Conservation (phyloP, 1,284 basidiomycete genomes). For the Sanghuangporus baumii region DNA sequence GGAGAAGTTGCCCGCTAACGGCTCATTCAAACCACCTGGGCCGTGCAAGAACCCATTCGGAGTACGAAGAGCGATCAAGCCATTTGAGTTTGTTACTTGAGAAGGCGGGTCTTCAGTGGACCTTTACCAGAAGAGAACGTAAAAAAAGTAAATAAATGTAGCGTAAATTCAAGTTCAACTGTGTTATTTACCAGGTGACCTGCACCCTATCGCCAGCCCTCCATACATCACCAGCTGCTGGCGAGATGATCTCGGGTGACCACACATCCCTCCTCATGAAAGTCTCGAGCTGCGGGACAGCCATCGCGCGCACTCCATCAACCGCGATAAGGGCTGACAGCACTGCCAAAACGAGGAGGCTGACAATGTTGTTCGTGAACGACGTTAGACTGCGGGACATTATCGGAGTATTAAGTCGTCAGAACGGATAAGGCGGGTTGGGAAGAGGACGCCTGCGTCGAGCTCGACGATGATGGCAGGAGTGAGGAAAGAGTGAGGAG, state of each 20-base stretch:
- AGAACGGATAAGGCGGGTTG: neutral
- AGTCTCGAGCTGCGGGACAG: neutral
- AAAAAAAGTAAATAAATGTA: neutral
- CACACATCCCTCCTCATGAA: constrained; percentile 39
- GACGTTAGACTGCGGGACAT: constrained; percentile 8
- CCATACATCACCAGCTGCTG: constrained; percentile 36
- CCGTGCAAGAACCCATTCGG: constrained; percentile 11
- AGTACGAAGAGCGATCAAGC: constrained; percentile 27
- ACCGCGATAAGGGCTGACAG: constrained; percentile 13
- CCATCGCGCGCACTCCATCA: constrained; percentile 2
- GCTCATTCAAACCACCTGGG: constrained; percentile 23
- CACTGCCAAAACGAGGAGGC: constrained; percentile 2
- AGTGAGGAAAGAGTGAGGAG: neutral
- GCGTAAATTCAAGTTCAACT: neutral
- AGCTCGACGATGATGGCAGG: neutral
- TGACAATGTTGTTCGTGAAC: neutral
- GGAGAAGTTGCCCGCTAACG: constrained; percentile 36
- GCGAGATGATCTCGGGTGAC: constrained; percentile 37
- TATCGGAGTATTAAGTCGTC: neutral
- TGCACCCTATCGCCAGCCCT: constrained; percentile 33
- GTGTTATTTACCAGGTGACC: constrained; percentile 39
- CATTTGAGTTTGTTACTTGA: constrained; percentile 43
- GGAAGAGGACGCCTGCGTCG: neutral
- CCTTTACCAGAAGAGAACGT: constrained; percentile 25
- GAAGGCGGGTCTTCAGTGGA: constrained; percentile 34